These are phyloP conservation scores for Vitis cinerea DNA, from an alignment of 164 flowering plant species.

Conservation along the genomic window DNA sequence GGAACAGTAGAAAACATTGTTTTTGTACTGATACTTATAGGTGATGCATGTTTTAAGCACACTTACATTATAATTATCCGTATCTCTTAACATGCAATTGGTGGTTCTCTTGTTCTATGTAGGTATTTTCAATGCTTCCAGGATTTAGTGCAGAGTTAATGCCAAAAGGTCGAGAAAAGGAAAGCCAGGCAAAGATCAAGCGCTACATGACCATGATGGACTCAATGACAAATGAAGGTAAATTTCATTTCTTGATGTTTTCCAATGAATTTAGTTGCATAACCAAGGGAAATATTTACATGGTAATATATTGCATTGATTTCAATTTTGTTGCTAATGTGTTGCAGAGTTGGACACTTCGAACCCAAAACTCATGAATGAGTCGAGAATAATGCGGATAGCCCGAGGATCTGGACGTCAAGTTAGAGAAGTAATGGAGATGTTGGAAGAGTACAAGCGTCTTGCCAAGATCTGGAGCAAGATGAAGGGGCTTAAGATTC, in stretches of 20 bases:
- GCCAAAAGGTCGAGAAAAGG: constrained; percentile 97
- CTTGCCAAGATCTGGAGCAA: constrained; percentile 95
- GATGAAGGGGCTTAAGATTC: constrained; percentile 97
- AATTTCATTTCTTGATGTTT: constrained; percentile 6
- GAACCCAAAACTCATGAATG: constrained; percentile 86
- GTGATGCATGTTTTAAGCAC: too few species aligned
- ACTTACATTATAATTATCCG: too few species aligned
- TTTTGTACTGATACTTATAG: too few species aligned
- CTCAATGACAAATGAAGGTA: constrained; percentile 96
- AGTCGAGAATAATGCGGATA: constrained; percentile 82
- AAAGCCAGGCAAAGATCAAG: constrained; percentile 93
- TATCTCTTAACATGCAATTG: too few species aligned
- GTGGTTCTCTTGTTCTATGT: constrained; percentile 10
- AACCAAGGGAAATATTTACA: neutral
- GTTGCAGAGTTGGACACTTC: constrained; percentile 89
- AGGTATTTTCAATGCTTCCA: constrained; percentile 98
- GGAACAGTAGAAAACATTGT: too few species aligned
- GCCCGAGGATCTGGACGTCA: constrained; percentile 90
- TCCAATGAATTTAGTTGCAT: neutral
- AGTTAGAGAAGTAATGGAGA: constrained; percentile 73
- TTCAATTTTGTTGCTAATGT: neutral
- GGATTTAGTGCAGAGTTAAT: constrained; percentile 89
- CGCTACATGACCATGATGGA: constrained; percentile 99
- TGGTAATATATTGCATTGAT: neutral
- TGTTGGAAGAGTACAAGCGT: constrained; percentile 95